A percentile compares a stretch with the other conserved stretches of the same genome.
These are phyloP conservation scores for Hanseniaspora mollemarum DNA, from an alignment of 805 yeast genomes.

Conservation along the genomic window DNA sequence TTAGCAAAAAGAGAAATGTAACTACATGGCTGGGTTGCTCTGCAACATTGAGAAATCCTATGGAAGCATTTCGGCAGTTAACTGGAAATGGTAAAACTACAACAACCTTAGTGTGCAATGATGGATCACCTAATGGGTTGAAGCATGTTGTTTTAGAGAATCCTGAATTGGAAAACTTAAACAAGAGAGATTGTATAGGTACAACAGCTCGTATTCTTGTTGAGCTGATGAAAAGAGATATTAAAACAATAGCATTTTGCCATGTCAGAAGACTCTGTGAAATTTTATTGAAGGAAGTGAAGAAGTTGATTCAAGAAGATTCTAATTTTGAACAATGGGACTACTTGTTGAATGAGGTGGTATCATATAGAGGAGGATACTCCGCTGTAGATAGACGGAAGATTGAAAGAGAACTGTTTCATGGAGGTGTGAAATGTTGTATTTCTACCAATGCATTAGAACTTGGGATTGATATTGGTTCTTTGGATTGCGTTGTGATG, in stretches of 20 bases:
- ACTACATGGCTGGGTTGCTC: conserved; percentile 70
- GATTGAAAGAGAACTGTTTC: conserved; percentile 83
- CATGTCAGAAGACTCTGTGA: conserved; percentile 80
- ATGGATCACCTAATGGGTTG: conserved; percentile 81
- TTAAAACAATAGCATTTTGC: conserved; percentile 83
- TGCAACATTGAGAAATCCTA: conserved; percentile 76
- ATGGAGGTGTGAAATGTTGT: conserved; percentile 72
- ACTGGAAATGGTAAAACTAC: conserved; percentile 38
- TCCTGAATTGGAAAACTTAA: conserved; percentile 49
- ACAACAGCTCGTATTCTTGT: conserved; percentile 70
- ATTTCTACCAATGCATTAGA: conserved; percentile 93
- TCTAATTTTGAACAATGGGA: conserved; percentile 36
- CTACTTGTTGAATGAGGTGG: conserved; percentile 47
- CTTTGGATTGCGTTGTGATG: conserved; percentile 78
- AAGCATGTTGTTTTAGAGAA: conserved; percentile 74
- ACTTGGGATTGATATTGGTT: conserved; percentile 89
- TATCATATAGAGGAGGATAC: conserved; percentile 95
- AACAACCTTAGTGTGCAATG: conserved; percentile 46
- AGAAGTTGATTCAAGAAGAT: conserved; percentile 26
- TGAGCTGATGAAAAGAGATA: conserved; percentile 47
- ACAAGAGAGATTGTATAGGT: conserved; percentile 54
- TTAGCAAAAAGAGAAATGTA: neutral
- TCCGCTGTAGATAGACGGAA: conserved; percentile 72
- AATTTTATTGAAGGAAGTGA: conserved; percentile 68
- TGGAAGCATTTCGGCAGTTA: conserved; percentile 55